Base-by-base conservation (phyloP, 306 rosid genomes). In the Vigna unguiculata region DNA sequence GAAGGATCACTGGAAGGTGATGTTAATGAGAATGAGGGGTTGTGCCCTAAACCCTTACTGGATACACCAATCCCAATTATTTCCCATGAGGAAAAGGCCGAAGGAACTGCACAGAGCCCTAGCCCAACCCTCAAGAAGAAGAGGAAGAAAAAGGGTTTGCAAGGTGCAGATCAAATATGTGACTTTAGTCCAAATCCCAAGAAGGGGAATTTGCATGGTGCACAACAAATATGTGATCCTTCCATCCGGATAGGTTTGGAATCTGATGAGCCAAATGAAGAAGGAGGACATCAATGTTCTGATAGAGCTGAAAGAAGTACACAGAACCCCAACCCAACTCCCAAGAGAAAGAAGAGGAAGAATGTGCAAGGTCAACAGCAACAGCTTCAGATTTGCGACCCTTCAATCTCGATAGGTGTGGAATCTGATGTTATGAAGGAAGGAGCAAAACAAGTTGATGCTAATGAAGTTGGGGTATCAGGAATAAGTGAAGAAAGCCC, bases 401-500 rank as follows among this genome's bases (percentile, higher is more conserved):
- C 48, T 17, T 36, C 48, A 63, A 34, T 9, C 15, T 1, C 15
- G 15, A 4, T n/a, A 3, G 16, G 43, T 17, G 13, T 63, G 7
- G 71, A 64, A 64, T 5, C 17, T 9, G 0, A 41, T 4, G 10
- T 43, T 45, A 45, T 8, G 2, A 41, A 20, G 34, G 71, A 13
- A 46, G 24, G 41, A 46, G 8, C 15, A 4, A 14, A 15, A 14
- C 32, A 11, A 24, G 22, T 5, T 68, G 40, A 28, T 15, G 41
- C 41, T 28, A 15, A 60, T 60, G 69, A 63, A 63, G 5, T 14
- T 7, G 16, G 49, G 0, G n/a, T 9, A 15, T 47, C 40, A 20
- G 65, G 10, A 17, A 87, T 77, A 47, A 16, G 4, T 17, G 19
- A 19, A 38, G 54, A 48, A 28, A 6, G 25, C 25, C 82, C 79